Conservation (phyloP, 805 yeast genomes). For the Ogataea degrootiae region DNA sequence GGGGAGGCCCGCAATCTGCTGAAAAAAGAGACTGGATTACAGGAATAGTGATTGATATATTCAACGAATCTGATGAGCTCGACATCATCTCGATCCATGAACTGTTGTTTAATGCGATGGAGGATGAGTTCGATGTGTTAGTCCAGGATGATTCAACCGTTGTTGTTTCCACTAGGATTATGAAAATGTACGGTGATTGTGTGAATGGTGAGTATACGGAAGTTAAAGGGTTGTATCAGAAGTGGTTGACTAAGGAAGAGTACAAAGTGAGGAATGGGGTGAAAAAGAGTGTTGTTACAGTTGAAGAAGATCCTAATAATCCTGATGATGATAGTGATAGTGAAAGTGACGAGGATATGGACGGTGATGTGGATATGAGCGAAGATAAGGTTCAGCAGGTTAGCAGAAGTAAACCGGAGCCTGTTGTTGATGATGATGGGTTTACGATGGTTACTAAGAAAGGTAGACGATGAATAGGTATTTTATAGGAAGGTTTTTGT, state of each 20-base stretch:
- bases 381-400: constrained; percentile 18
- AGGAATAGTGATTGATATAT: constrained; percentile 75
- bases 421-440: constrained; percentile 90
- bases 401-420: constrained; percentile 37
- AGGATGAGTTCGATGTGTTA: constrained; percentile 86
- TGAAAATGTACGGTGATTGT: constrained; percentile 66
- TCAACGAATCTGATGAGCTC: constrained; percentile 54
- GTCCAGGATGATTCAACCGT: constrained; percentile 88
- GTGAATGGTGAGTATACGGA: constrained; percentile 42
- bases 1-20: constrained; percentile 94
- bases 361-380: constrained; percentile 32
- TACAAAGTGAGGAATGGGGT: constrained; percentile 26
- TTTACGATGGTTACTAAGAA: constrained; percentile 82
- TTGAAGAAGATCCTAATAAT: constrained; percentile 58
- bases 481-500: neutral
- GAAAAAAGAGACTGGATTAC: constrained; percentile 96
- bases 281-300: constrained; percentile 34
- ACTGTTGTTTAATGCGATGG: constrained; percentile 81
- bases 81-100: constrained; percentile 82
- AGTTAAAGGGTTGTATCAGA: constrained; percentile 56
- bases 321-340: constrained; percentile 50
- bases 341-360: constrained; percentile 30
- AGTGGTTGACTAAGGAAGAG: constrained; percentile 53
- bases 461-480: constrained; percentile 34
- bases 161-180: constrained; percentile 61